Conservation (phyloP, 768 basidiomycete species). For the Clathrus columnatus region DNA sequence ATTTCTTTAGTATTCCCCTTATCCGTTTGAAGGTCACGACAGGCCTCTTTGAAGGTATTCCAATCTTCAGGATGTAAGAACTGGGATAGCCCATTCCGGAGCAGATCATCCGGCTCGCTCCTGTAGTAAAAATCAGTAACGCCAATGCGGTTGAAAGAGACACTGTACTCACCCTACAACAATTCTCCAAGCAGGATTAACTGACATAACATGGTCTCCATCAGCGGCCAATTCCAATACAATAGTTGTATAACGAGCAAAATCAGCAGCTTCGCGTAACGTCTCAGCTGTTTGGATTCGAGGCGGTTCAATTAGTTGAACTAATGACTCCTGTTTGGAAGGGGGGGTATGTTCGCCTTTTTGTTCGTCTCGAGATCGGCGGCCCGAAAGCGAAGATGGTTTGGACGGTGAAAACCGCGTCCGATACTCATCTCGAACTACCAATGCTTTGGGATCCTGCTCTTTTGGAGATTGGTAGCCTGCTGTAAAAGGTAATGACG, state of each 20-base stretch:
- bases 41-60: slow-evolving; percentile 80
- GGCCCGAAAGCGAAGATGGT: slow-evolving; percentile 41
- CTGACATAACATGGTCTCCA: slow-evolving; percentile 91
- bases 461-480: background rate
- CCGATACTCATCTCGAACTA: slow-evolving; percentile 9
- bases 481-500: background rate
- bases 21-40: slow-evolving; percentile 74
- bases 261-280: slow-evolving; percentile 82
- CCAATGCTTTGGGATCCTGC: slow-evolving; percentile 4
- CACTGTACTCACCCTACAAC: slow-evolving; percentile 68
- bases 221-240: slow-evolving; percentile 92
- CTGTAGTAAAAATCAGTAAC: slow-evolving; percentile 31
- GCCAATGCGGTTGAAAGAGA: background rate
- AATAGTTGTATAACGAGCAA: slow-evolving; percentile 91
- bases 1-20: slow-evolving; percentile 93
- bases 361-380: slow-evolving; percentile 51
- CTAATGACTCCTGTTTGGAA: background rate
- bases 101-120: slow-evolving; percentile 69
- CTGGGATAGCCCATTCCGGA: slow-evolving; percentile 73
- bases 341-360: slow-evolving; percentile 44
- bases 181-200: slow-evolving; percentile 91
- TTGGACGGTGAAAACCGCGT: slow-evolving; percentile 27
- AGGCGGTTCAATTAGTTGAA: no score
- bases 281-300: slow-evolving; percentile 85
- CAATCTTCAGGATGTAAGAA: slow-evolving; percentile 74